Percentiles rank a stretch among this genome's conserved stretches.
phyloP scores from a whole-genome alignment of 306 rosid genomes.

The Malus fusca region DNA sequence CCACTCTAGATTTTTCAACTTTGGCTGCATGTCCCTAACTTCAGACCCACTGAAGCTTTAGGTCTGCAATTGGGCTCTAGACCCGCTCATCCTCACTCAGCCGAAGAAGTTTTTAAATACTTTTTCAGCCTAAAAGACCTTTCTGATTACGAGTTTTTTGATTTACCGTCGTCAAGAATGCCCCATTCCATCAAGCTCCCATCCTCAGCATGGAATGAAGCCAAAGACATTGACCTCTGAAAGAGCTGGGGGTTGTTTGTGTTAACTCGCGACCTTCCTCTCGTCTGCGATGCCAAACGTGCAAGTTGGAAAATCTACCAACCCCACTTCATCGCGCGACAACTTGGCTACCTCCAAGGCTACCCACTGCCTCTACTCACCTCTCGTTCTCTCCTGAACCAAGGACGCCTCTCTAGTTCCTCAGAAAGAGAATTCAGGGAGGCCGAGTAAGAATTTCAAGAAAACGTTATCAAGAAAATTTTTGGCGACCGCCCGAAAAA shows the following conservation, averaged over 20 bases:
- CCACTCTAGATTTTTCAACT: accelerated
- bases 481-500: no score
- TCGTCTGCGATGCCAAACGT: accelerated
- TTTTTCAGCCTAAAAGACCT: no score
- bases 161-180: accelerated
- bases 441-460: no score
- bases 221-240: accelerated
- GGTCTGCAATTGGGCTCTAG: no score
- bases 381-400: accelerated
- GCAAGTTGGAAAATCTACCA: no score
- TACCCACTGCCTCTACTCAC: no score
- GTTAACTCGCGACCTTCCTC: accelerated
- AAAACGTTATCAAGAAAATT: no score
- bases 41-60: accelerated
- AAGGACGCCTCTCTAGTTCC: accelerated
- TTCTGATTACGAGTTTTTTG: accelerated
- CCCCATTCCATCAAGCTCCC: no score
- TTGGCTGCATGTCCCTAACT: no score
- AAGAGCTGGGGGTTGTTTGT: no score
- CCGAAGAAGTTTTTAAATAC: accelerated
- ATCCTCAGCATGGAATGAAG: accelerated
- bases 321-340: accelerated
- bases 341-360: no score
- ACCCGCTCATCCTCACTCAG: no score
- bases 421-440: accelerated